Conservation (phyloP, 352 stramenopile species). For the Globisporangium heterothallicum region DNA sequence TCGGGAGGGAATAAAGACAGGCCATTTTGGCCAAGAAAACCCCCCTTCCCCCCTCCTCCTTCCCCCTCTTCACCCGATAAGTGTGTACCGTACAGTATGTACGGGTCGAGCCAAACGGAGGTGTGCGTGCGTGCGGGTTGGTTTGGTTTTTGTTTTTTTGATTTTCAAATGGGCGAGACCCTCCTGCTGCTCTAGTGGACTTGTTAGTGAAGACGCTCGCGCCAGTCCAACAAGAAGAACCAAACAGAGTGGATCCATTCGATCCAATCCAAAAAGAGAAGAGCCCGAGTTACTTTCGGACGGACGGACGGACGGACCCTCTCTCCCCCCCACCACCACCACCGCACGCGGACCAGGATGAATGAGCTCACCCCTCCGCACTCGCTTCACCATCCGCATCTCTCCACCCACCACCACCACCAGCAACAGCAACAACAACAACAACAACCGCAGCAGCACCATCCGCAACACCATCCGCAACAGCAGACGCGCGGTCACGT, state of each 20-base stretch:
- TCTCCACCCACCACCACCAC: slow-evolving; percentile 13
- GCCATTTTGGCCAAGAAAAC: slow-evolving; percentile 1
- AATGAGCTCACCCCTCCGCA: slow-evolving; percentile 14
- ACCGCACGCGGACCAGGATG: slow-evolving; percentile 1
- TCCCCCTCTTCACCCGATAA: not conserved
- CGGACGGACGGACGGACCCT: slow-evolving; percentile 6
- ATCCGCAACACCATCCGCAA: slow-evolving; percentile 9
- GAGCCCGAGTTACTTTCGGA: not conserved
- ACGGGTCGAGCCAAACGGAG: not conserved
- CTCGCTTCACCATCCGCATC: slow-evolving; percentile 12
- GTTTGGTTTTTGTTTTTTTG: slow-evolving; percentile 12
- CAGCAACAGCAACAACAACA: slow-evolving; percentile 10
- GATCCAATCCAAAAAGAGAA: slow-evolving; percentile 2
- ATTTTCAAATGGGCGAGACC: slow-evolving; percentile 43
- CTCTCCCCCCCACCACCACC: too few species aligned
- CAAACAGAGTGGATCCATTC: slow-evolving; percentile 1
- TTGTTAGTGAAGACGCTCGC: slow-evolving; percentile 4
- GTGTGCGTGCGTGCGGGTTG: not conserved
- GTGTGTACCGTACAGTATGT: not conserved
- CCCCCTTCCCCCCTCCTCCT: slow-evolving; percentile 2
- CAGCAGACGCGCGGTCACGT: slow-evolving; percentile 6
- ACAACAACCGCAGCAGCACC: slow-evolving; percentile 6
- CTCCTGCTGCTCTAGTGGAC: slow-evolving; percentile 10
- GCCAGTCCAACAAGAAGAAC: slow-evolving; percentile 4
- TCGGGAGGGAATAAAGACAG: slow-evolving; percentile 4